phyloP scores from a whole-genome alignment of 176 grass and related monocot genomes.

The Rhipidocladum racemiflorum region DNA sequence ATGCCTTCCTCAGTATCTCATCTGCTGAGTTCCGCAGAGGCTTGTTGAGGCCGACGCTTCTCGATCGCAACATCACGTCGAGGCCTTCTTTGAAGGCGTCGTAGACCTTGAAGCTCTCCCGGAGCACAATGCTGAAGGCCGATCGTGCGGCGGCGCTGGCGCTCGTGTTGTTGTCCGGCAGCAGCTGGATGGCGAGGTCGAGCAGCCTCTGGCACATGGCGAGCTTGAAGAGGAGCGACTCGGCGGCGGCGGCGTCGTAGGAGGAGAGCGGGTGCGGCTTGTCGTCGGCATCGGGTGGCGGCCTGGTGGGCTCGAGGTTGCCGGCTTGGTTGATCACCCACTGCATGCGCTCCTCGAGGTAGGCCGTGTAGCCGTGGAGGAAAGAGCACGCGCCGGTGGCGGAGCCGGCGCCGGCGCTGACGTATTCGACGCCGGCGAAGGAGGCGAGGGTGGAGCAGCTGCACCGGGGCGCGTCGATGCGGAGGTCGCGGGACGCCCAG shows the following conservation, averaged over 20 bases:
- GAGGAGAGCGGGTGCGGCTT: background rate
- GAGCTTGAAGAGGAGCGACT: constrained; percentile 50
- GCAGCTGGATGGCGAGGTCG: constrained; percentile 67
- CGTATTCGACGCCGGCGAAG: background rate
- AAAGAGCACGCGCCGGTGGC: constrained; percentile 45
- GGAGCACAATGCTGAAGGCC: constrained; percentile 72
- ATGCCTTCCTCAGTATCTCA: constrained; percentile 69
- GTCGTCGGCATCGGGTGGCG: background rate
- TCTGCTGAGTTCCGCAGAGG: constrained; percentile 29
- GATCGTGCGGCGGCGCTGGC: constrained; percentile 43
- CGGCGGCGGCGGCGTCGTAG: constrained; percentile 12
- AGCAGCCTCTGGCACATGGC: constrained; percentile 76
- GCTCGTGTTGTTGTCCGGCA: constrained; percentile 53
- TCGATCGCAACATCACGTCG: constrained; percentile 33
- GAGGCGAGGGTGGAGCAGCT: background rate
- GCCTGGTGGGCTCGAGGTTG: constrained; percentile 62
- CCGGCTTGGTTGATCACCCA: constrained; percentile 85
- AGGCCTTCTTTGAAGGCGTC: constrained; percentile 54
- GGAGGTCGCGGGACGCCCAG: constrained; percentile 64
- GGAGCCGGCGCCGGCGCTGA: background rate
- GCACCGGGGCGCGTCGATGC: constrained; percentile 37
- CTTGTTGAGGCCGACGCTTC: constrained; percentile 32
- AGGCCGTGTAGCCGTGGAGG: constrained; percentile 67
- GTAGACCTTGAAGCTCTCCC: constrained; percentile 92
- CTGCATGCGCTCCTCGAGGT: constrained; percentile 78